Evolutionary conservation across 305 asterid genomes (phyloP), one percentile per base, ranked within the genome.

Genomic region (Rubia tinctorum): DNA sequence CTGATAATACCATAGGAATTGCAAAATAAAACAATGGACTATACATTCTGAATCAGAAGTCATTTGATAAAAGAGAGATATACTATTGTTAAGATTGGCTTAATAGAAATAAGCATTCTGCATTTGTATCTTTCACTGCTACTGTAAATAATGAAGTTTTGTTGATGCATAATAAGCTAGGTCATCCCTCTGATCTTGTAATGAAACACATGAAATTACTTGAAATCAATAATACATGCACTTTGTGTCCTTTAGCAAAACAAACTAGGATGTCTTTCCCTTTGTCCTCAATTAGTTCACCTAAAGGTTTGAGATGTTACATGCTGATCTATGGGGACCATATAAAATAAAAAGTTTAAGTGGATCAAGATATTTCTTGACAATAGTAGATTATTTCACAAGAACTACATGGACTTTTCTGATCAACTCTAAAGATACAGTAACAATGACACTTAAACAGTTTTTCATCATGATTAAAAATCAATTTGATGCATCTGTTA

Each of bases 241-340:
- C 1, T 0, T 2, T 45, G 2, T 73, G 71, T 3, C 71, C 30
- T 23, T 6, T 20, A 2, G 71, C 64, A 5, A 73, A 73, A 3
- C 71, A 73, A 47, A 27, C 14, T 0, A 62, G 65, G 4, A 1
- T 45, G 0, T 1, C 0, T 8, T 64, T 73, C 45, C 77, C 71
- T 12, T 8, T 4, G 4, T 63, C 71, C n/a, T 4, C 0, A 1
- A 22, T 12, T 27, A 15, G 49, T 2, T 8, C 71, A 14, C 0
- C 17, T 23, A 0, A 7, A 5, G 10, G 27, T 6, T 63, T 44
- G 27, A 64, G 2, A 6, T 63, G 0, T 3, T 73, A 0, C 77
- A 73, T 25, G n/a, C 64, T 3, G 77, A 73, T 64, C 5, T 73
- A 4, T 73, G 62, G 77, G 77, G 64, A 7, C 71, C 71, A 0